phyloP scores from a whole-genome alignment of 108 stramenopile genomes.

The Pseudonitzschia delicatissima region DNA sequence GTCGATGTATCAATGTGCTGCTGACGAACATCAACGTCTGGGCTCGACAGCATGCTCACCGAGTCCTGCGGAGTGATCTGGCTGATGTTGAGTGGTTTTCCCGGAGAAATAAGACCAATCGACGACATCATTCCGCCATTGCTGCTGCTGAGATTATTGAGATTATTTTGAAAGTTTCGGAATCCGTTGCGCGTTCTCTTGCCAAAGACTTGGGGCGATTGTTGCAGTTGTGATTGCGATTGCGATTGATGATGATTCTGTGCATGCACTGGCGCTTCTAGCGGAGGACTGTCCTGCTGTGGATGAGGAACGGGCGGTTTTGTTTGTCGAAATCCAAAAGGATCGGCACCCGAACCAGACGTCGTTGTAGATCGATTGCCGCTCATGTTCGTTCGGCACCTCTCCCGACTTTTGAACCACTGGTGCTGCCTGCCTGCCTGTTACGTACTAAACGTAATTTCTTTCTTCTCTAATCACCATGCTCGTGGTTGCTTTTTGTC shows the following conservation, averaged over 20 bases:
- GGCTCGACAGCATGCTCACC: slow-evolving; percentile 21
- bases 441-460: too few species aligned
- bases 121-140: background rate
- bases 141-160: slow-evolving; percentile 12
- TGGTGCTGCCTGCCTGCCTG: too few species aligned
- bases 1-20: background rate
- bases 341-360: slow-evolving; percentile 16
- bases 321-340: slow-evolving; percentile 18
- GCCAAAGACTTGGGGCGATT: slow-evolving; percentile 7
- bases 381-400: too few species aligned
- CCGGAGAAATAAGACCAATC: slow-evolving; percentile 19
- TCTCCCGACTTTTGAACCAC: too few species aligned
- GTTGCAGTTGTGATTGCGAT: slow-evolving; percentile 5
- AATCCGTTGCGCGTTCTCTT: background rate
- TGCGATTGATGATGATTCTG: background rate
- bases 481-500: too few species aligned
- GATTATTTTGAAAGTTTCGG: background rate
- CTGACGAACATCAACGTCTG: slow-evolving; percentile 18
- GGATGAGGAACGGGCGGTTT: background rate
- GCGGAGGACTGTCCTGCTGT: background rate
- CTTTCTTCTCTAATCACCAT: too few species aligned
- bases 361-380: slow-evolving; percentile 19
- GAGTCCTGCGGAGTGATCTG: slow-evolving; percentile 40
- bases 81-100: slow-evolving; percentile 31
- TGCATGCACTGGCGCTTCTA: slow-evolving; percentile 9